Evolutionary conservation across 176 grass and related monocot genomes (phyloP).

Genomic region (Thalia dealbata): DNA sequence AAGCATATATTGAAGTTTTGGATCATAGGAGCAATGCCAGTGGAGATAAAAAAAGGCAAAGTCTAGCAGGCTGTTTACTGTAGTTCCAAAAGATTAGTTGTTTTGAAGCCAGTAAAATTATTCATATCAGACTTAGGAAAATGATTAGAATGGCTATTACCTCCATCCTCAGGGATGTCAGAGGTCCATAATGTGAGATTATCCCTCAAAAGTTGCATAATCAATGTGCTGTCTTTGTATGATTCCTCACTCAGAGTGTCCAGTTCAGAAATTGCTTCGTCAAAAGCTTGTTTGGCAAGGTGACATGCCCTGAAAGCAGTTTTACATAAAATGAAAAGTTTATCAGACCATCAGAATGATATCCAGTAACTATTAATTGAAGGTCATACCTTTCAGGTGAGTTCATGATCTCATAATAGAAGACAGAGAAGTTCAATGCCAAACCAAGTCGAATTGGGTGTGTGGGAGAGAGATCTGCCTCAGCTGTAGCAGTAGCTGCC

Average conservation of each 20-base stretch:
- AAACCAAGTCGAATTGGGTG: constrained; percentile 1
- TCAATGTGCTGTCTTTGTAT: constrained; percentile 13
- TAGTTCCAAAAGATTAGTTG: too few species aligned
- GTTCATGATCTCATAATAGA: constrained; percentile 8
- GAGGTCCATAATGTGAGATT: constrained; percentile 16
- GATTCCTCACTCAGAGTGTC: constrained; percentile 12
- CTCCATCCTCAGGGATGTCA: constrained; percentile 15
- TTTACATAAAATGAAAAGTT: neutral
- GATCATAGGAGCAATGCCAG: too few species aligned
- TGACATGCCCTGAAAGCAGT: constrained; percentile 10
- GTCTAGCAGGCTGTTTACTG: too few species aligned
- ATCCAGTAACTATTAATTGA: neutral
- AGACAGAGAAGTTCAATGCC: constrained; percentile 9
- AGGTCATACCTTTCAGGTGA: constrained; percentile 4
- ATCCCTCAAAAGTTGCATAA: constrained; percentile 15
- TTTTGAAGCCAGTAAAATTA: too few species aligned
- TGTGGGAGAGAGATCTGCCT: neutral
- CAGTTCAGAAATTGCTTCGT: constrained; percentile 11
- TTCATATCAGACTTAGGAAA: too few species aligned
- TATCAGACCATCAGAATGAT: neutral
- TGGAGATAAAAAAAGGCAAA: too few species aligned
- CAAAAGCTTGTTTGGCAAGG: constrained; percentile 13
- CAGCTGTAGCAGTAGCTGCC: constrained; percentile 1
- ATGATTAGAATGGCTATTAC: neutral
- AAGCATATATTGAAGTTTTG: too few species aligned